Evolutionary conservation across 306 rosid species (phyloP).

Genomic region (Crataegus laevigata): DNA sequence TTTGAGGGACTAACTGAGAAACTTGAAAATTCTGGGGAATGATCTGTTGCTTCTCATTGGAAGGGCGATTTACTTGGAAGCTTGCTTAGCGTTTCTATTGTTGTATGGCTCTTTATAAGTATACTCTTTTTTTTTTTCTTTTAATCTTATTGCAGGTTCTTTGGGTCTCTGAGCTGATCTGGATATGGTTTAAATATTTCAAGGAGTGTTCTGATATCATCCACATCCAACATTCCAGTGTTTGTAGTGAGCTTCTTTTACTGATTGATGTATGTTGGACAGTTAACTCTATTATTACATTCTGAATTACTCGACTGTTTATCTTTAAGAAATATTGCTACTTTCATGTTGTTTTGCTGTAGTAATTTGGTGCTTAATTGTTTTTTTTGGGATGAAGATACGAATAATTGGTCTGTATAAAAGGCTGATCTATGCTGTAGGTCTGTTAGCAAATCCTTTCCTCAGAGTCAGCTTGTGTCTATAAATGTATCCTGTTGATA

Average conservation of each 20-base stretch:
- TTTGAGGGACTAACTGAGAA: conserved; percentile 27
- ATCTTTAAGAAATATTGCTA: conserved; percentile 12
- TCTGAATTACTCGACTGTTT: conserved; percentile 14
- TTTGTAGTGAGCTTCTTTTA: conserved; percentile 64
- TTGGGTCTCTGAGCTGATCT: conserved; percentile 49
- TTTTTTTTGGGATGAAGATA: not conserved
- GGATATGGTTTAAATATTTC: conserved; percentile 63
- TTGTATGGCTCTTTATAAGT: conserved; percentile 58
- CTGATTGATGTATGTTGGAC: conserved; percentile 82
- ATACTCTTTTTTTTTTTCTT: conserved; percentile 38
- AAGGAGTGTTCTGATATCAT: conserved; percentile 61
- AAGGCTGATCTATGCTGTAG: not conserved
- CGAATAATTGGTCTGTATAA: not conserved
- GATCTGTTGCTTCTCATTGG: conserved; percentile 27
- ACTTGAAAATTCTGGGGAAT: conserved; percentile 18
- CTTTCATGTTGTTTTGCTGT: not conserved
- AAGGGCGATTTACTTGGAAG: conserved; percentile 37
- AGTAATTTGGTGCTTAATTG: not conserved
- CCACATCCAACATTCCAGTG: conserved; percentile 59
- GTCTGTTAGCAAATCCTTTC: not conserved
- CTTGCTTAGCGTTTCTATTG: conserved; percentile 61
- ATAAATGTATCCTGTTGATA: conserved; percentile 12
- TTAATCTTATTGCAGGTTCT: conserved; percentile 76
- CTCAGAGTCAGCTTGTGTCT: not conserved
- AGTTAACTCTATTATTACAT: conserved; percentile 34